These are phyloP conservation scores for Austropuccinia psidii DNA, from an alignment of 1,284 basidiomycete genomes.

Conservation along the genomic window DNA sequence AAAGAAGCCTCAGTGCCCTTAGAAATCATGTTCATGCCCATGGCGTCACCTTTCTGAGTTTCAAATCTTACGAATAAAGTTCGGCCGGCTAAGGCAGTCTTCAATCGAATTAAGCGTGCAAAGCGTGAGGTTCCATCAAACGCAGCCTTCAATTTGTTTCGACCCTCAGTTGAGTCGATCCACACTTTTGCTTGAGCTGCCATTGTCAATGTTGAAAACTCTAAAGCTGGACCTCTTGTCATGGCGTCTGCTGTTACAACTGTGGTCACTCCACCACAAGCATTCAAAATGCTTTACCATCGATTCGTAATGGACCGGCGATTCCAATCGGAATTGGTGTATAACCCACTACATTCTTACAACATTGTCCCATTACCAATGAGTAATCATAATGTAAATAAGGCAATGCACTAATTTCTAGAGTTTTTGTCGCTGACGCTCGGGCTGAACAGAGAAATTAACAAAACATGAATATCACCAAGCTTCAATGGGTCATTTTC, in stretches of 20 bases:
- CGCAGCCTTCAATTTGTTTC: slow-evolving; percentile 65
- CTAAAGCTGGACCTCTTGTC: slow-evolving; percentile 96
- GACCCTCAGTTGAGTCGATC: slow-evolving; percentile 79
- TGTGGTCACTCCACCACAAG: slow-evolving; percentile 88
- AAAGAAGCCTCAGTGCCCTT: slow-evolving; percentile 94
- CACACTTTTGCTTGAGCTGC: slow-evolving; percentile 80
- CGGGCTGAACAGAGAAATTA: no score
- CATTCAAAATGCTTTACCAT: slow-evolving; percentile 79
- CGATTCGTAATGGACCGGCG: slow-evolving; percentile 88
- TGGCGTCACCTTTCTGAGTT: slow-evolving; percentile 92
- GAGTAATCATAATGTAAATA: slow-evolving; percentile 85
- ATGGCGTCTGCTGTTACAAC: slow-evolving; percentile 89
- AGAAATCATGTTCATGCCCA: slow-evolving; percentile 97
- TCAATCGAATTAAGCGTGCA: slow-evolving; percentile 70
- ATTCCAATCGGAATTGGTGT: slow-evolving; percentile 95
- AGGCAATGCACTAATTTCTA: slow-evolving; percentile 77
- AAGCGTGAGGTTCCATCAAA: slow-evolving; percentile 94
- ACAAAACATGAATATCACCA: no score
- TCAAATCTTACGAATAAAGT: slow-evolving; percentile 94
- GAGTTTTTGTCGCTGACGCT: slow-evolving; percentile 70
- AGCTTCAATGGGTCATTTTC: no score
- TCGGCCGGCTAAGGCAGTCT: slow-evolving; percentile 77
- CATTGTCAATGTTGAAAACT: slow-evolving; percentile 73
- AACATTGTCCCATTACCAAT: slow-evolving; percentile 91
- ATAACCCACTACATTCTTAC: slow-evolving; percentile 97